Evolutionary conservation across 2,329 filamentous ascomycete species (phyloP).

Genomic region (Fusarium sp.): DNA sequence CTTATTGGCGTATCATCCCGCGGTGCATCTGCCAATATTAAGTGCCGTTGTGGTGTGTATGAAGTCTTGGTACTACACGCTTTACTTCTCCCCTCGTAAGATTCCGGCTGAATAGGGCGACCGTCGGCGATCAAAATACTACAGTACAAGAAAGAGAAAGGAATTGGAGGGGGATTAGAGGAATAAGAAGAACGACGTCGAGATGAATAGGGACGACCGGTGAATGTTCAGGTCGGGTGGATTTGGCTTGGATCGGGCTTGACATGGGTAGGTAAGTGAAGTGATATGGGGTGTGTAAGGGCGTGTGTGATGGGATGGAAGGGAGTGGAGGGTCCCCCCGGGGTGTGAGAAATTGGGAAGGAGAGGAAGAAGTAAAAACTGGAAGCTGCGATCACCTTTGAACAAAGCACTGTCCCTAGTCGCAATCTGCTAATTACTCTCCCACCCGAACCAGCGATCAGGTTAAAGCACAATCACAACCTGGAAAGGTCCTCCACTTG

Average conservation of each 20-base stretch:
- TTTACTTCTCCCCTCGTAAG: constrained; percentile 12
- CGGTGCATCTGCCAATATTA: background rate
- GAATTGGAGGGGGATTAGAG: constrained; percentile 20
- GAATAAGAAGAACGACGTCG: constrained; percentile 35
- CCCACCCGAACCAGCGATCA: constrained; percentile 44
- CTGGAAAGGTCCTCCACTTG: constrained; percentile 39
- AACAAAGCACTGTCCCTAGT: constrained; percentile 10
- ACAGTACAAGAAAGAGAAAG: constrained; percentile 12
- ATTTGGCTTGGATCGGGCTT: constrained; percentile 35
- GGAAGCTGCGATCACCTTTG: background rate
- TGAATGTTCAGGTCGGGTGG: constrained; percentile 37
- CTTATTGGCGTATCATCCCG: constrained; percentile 27
- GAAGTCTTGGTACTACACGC: constrained; percentile 3
- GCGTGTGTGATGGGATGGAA: background rate
- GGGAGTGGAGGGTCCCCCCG: background rate
- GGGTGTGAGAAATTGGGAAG: background rate
- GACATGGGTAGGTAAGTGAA: constrained; percentile 26
- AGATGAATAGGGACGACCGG: constrained; percentile 39
- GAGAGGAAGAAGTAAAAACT: background rate
- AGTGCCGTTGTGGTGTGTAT: constrained; percentile 6
- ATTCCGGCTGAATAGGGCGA: constrained; percentile 2
- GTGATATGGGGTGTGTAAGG: constrained; percentile 7
- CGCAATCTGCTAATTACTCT: constrained; percentile 48
- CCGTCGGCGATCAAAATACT: constrained; percentile 15
- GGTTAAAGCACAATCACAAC: constrained; percentile 33